These are phyloP conservation scores for Histomonas meleagridis DNA, from an alignment of 208 protist species.

Conservation along the genomic window DNA sequence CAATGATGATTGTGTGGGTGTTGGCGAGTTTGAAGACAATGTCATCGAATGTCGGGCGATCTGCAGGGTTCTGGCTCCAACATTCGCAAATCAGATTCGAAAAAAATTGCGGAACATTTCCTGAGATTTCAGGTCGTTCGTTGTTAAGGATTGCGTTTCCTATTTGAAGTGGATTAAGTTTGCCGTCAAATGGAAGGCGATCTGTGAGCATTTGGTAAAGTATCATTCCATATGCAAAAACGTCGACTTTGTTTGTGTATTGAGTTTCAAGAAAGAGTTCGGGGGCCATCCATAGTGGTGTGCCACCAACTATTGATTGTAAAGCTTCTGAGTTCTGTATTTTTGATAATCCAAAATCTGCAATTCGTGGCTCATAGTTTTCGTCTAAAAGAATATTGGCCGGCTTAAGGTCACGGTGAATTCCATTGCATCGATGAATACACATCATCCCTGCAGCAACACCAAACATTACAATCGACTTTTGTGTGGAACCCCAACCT, in stretches of 20 bases:
- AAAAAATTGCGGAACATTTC: neutral
- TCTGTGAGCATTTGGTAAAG: neutral
- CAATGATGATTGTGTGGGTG: neutral
- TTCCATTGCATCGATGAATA: neutral
- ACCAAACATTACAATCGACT: neutral
- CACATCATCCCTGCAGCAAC: neutral
- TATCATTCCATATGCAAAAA: neutral
- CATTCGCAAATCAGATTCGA: neutral
- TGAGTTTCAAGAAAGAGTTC: neutral
- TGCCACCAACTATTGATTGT: neutral
- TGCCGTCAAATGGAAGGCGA: neutral
- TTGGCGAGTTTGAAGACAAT: neutral
- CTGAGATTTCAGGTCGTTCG: constrained; percentile 1
- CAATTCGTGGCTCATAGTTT: neutral
- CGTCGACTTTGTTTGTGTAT: constrained; percentile 23
- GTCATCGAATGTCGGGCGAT: neutral
- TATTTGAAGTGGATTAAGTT: neutral
- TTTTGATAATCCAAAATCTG: neutral
- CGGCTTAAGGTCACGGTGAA: neutral
- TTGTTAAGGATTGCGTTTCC: neutral
- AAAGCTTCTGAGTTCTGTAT: neutral
- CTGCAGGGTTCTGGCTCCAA: neutral
- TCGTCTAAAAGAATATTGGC: constrained; percentile 11
- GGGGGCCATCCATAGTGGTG: constrained; percentile 26
- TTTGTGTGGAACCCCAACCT: neutral